Evolutionary conservation across 345 rosid genomes (phyloP), one percentile per base, ranked within the genome.

Genomic region (Hypericum androsaemum): DNA sequence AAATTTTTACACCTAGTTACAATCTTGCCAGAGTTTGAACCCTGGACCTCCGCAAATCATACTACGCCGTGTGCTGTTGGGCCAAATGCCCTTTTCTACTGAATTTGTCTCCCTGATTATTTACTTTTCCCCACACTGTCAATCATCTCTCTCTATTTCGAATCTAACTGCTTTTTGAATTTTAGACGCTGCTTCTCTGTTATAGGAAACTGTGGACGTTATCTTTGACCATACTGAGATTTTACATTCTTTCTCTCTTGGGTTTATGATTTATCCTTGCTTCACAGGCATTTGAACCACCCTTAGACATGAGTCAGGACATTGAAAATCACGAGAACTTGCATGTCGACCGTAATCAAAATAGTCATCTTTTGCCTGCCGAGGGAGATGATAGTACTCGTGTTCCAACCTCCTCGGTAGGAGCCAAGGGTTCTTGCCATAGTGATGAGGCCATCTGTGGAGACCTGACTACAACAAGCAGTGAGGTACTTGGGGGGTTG

Each of bases 221-320:
- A 1, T 22, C 32, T 22, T 22, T 22, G 32, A 22, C 1, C 4
- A 22, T 4, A 4, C 32, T 22, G 32, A 22, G 32, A 22, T 4
- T 22, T 22, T 22, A 22, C 32, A 13, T 35, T 1, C 4, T 22
- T 4, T 22, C 32, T 22, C 2, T 59, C 44, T 43, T 47, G 38
- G 41, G 22, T 45, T 37, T 58, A 9, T 52, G 43, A 53, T 54
- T 58, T 36, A 15, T 62, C 41, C n/a, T n/a, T 68, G 13, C 58
- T 54, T 72, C 70, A 69, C 79, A 92, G 98, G 90, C 84, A 66
- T 92, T 92, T 77, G 97, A 88, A 49, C 94, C 98, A n/a, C 98
- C 98, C 41, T 62, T 88, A 50, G 97, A 88, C 74, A 74, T 92
- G 95, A 83, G 86, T 80, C 83, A 74, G 61, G 94, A 76, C 59